These are phyloP conservation scores for Schizophyllum commune DNA, from an alignment of 1,284 basidiomycete species.

Conservation along the genomic window DNA sequence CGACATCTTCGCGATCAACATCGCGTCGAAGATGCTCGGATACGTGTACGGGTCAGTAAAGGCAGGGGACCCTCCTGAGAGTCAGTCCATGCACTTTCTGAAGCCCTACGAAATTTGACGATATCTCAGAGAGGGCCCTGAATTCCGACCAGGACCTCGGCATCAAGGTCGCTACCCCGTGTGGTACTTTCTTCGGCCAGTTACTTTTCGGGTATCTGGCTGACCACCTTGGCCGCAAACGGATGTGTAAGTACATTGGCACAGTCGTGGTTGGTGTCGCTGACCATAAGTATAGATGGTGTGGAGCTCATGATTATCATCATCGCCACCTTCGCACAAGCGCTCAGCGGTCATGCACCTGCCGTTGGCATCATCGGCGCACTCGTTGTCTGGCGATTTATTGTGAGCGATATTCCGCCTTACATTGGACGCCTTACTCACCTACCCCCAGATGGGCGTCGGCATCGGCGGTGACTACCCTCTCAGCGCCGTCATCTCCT, in stretches of 20 bases:
- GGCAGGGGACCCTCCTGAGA: constrained; percentile 11
- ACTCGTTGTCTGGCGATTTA: constrained; percentile 62
- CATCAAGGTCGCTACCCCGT: constrained; percentile 54
- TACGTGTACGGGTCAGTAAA: constrained; percentile 53
- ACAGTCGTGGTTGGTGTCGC: neutral
- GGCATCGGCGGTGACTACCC: constrained; percentile 74
- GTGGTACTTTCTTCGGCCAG: constrained; percentile 45
- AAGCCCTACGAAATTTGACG: constrained; percentile 22
- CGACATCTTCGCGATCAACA: constrained; percentile 72
- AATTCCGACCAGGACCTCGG: constrained; percentile 53
- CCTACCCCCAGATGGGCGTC: constrained; percentile 43
- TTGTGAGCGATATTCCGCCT: constrained; percentile 32
- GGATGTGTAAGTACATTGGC: constrained; percentile 48
- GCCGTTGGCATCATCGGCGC: constrained; percentile 66
- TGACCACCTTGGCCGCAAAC: constrained; percentile 64
- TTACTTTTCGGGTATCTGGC: constrained; percentile 68
- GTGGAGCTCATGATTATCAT: constrained; percentile 69
- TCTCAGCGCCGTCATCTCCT: constrained; percentile 57
- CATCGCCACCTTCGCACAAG: constrained; percentile 54
- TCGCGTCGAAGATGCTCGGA: constrained; percentile 69
- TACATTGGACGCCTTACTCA: constrained; percentile 7
- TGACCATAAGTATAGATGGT: constrained; percentile 43
- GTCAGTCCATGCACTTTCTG: neutral
- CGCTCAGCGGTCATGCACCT: constrained; percentile 48
- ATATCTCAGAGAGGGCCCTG: constrained; percentile 16